Conservation (phyloP, 768 basidiomycete genomes). For the Exsudoporus frostii region DNA sequence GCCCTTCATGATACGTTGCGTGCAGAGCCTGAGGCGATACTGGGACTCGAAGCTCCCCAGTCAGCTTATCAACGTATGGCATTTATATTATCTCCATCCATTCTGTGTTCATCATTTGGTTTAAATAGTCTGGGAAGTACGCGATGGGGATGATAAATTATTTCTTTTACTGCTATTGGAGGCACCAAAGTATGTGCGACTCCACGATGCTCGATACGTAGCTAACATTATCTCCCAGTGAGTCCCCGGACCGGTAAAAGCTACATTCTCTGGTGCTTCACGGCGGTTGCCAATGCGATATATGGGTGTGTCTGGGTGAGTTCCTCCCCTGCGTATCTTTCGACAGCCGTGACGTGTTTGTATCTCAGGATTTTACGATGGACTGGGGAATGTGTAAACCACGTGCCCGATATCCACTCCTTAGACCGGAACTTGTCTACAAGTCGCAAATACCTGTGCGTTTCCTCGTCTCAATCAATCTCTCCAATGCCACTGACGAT, state of each 20-base stretch:
- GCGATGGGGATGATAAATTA: slow-evolving; percentile 59
- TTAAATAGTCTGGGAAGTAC: slow-evolving; percentile 79
- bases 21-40: slow-evolving; percentile 88
- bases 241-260: slow-evolving; percentile 39
- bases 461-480: neutral
- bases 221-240: slow-evolving; percentile 13
- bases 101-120: neutral
- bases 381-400: slow-evolving; percentile 85
- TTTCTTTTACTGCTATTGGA: slow-evolving; percentile 76
- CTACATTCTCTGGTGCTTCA: slow-evolving; percentile 70
- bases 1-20: slow-evolving; percentile 73
- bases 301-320: slow-evolving; percentile 82
- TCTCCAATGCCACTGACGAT: neutral
- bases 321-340: neutral
- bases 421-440: slow-evolving; percentile 78
- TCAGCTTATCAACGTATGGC: slow-evolving; percentile 83
- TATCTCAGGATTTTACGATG: slow-evolving; percentile 73
- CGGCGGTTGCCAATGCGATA: slow-evolving; percentile 56
- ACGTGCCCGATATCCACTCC: slow-evolving; percentile 51
- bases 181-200: slow-evolving; percentile 48
- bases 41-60: slow-evolving; percentile 67
- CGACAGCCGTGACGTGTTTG: neutral
- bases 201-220: neutral
- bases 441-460: slow-evolving; percentile 55
- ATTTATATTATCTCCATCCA: neutral